Percentiles rank a stretch among this genome's conserved stretches.
Evolutionary conservation across 768 basidiomycete genomes (phyloP).

Genomic region (Leccinellum rugosiceps): DNA sequence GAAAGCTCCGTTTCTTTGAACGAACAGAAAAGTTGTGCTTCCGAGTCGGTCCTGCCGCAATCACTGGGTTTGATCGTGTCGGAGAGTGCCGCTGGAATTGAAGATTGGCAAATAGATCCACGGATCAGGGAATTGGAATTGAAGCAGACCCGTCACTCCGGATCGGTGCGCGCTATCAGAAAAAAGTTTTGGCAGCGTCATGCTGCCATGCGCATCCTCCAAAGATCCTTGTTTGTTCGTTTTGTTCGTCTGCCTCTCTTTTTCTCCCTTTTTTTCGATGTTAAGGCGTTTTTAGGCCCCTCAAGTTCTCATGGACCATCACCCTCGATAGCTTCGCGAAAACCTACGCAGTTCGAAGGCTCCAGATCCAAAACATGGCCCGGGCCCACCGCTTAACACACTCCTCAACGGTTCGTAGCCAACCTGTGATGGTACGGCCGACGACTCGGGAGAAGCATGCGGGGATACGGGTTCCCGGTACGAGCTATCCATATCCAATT

Average conservation of each 20-base stretch:
- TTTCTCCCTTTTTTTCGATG: not conserved
- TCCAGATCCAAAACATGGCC: slow-evolving; percentile 12
- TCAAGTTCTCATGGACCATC: not conserved
- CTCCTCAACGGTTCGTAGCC: not conserved
- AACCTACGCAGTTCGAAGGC: slow-evolving; percentile 11
- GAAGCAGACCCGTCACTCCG: slow-evolving; percentile 2
- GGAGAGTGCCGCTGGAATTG: slow-evolving; percentile 16
- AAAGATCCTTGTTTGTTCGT: not conserved
- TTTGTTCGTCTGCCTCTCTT: not conserved
- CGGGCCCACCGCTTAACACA: slow-evolving; percentile 7
- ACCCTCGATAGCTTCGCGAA: slow-evolving; percentile 7
- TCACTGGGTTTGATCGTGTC: slow-evolving; percentile 2
- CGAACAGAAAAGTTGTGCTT: slow-evolving; percentile 1
- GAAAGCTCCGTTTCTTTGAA: slow-evolving; percentile 4
- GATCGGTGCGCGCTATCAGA: slow-evolving; percentile 9
- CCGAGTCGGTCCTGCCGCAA: slow-evolving; percentile 9
- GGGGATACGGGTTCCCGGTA: slow-evolving; percentile 11
- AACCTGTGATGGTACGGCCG: not conserved
- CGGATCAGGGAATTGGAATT: slow-evolving; percentile 20
- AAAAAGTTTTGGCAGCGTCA: not conserved
- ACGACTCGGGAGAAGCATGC: not conserved
- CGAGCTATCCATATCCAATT: slow-evolving; percentile 15
- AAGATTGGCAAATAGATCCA: slow-evolving; percentile 12
- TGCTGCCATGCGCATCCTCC: slow-evolving; percentile 2
- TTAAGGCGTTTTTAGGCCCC: not conserved